phyloP scores from a whole-genome alignment of 2,329 filamentous ascomycete genomes.

The Helotiales sp. region DNA sequence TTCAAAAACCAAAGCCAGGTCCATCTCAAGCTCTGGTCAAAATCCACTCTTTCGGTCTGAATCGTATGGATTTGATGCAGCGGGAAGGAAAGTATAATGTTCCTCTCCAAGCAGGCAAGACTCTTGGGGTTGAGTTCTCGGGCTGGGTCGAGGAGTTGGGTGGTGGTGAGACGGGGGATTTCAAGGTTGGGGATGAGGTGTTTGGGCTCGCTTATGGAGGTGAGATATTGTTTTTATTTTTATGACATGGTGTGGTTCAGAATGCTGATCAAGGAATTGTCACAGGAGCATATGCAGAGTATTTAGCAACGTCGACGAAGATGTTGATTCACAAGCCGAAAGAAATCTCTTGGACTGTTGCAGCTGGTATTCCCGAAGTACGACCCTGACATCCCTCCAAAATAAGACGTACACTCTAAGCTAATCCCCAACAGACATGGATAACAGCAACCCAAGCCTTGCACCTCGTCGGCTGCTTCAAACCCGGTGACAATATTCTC shows the following conservation, averaged over 20 bases:
- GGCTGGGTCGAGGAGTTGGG: constrained; percentile 66
- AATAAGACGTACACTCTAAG: not conserved
- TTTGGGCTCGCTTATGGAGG: constrained; percentile 91
- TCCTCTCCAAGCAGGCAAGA: constrained; percentile 70
- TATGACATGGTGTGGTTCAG: not conserved
- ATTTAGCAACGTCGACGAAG: constrained; percentile 73
- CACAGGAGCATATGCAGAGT: constrained; percentile 76
- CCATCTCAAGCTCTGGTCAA: constrained; percentile 71
- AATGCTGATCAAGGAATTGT: too few relatives aligned
- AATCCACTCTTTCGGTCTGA: constrained; percentile 83
- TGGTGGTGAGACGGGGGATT: constrained; percentile 55
- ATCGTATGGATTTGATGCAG: constrained; percentile 83
- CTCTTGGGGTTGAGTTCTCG: constrained; percentile 79
- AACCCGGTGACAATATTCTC: constrained; percentile 72
- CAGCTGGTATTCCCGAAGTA: constrained; percentile 82
- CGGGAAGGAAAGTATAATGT: constrained; percentile 74
- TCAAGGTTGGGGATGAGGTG: constrained; percentile 78
- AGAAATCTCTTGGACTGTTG: constrained; percentile 72
- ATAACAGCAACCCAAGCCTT: constrained; percentile 93
- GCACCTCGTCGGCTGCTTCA: constrained; percentile 79
- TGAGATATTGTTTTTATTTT: not conserved
- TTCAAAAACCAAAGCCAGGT: constrained; percentile 56
- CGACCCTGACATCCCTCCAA: constrained; percentile 18
- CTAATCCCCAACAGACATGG: constrained; percentile 60
- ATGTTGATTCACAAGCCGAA: constrained; percentile 85